Evolutionary conservation across 2,329 filamentous ascomycete genomes (phyloP), one percentile per base, ranked within the genome.

Genomic region (Ophiosphaerella narmari): DNA sequence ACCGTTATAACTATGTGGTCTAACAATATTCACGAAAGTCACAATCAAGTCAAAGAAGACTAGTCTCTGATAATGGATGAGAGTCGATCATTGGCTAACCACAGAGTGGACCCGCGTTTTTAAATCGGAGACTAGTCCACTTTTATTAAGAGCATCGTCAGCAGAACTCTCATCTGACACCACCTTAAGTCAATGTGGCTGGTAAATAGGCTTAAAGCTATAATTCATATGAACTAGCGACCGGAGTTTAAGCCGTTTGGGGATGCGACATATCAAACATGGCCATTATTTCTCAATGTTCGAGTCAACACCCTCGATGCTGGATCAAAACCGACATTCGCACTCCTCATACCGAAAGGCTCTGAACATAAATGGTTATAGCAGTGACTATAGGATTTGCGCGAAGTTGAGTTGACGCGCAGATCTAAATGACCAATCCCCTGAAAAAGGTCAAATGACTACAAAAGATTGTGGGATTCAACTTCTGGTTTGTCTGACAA

Each of bases 31-130:
- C 32, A 29, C 2, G 18, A 21, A 21, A 21, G 4, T 21, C 18
- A 21, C 4, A 21, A 5, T 39, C 39, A 44, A 26, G 39, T 38
- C 13, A 26, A 51, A 48, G 6, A 46, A 43, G 48, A 50, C 48
- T 60, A 60, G 52, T 49, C 54, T 53, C 57, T 52, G 54, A 54
- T 18, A 35, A 14, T 9, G 9, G 13, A n/a, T 14, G 11, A 8
- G 33, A 14, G 13, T 24, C 13, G 9, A 14, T 33, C 2, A 50
- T 46, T 50, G 41, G 52, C 7, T 33, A 36, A n/a, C 18, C 5
- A 23, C 26, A 12, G n/a, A 9, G 1, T 18, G 21, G 39, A 9
- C 38, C 48, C 38, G 34, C 24, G 13, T 36, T 24, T 7, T 2
- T 34, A 7, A 7, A 24, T 44, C 49, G 44, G 49, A 52, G 43